Evolutionary conservation across 2,329 filamentous ascomycete genomes (phyloP).

Genomic region (Bipolaris bicolor): DNA sequence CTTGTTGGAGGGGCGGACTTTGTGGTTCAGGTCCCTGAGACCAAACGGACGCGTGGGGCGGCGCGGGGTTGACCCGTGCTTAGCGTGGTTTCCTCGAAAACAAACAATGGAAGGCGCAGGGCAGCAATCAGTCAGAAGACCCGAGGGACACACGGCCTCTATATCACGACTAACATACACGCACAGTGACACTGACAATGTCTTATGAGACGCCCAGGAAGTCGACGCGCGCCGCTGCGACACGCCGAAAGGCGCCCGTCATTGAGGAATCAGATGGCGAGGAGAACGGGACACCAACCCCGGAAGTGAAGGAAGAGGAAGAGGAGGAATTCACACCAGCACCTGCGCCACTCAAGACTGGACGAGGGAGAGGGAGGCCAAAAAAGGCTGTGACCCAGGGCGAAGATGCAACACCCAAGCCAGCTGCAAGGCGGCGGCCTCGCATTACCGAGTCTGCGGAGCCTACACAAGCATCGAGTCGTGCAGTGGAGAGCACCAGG

Average conservation of each 20-base stretch:
- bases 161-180: conserved; percentile 15
- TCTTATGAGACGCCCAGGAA: conserved; percentile 55
- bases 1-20: neutral
- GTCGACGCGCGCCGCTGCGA: conserved; percentile 64
- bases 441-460: conserved; percentile 58
- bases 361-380: conserved; percentile 62
- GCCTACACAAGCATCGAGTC: conserved; percentile 66
- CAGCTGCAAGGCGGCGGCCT: conserved; percentile 55
- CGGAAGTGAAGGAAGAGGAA: conserved; percentile 61
- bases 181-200: conserved; percentile 41
- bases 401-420: conserved; percentile 53
- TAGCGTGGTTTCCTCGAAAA: conserved; percentile 29
- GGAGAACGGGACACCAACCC: conserved; percentile 66
- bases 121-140: conserved; percentile 14
- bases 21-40: neutral
- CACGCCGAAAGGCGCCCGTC: conserved; percentile 71
- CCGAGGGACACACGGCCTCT: conserved; percentile 12
- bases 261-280: conserved; percentile 79
- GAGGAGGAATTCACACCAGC: conserved; percentile 85
- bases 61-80: conserved; percentile 28
- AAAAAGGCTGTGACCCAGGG: conserved; percentile 47
- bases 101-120: conserved; percentile 20
- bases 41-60: conserved; percentile 8
- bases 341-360: conserved; percentile 67
- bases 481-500: conserved; percentile 57